A percentile compares a stretch with the other conserved stretches of the same genome.
Evolutionary conservation across 1,139 yeast species (phyloP).

Genomic region (Nakaseomyces glabratus): DNA sequence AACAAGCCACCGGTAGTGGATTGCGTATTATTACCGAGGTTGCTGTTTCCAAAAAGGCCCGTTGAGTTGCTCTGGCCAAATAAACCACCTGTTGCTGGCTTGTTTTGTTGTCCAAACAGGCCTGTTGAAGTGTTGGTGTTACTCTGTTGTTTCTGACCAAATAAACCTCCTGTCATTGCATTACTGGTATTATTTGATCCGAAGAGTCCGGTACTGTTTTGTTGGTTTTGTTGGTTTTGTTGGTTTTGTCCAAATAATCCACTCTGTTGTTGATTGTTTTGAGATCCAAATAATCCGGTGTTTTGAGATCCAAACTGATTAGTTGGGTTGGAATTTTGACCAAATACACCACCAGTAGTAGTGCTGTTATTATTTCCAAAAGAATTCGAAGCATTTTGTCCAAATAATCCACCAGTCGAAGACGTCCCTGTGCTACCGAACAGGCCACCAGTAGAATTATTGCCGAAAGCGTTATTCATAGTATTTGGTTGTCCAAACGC

Average conservation of each 20-base stretch:
- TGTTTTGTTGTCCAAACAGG: slow-evolving; percentile 20
- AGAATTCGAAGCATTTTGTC: slow-evolving; percentile 6
- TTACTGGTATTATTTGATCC: slow-evolving; percentile 3
- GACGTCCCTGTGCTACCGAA: slow-evolving; percentile 18
- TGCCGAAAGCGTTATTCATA: slow-evolving; percentile 15
- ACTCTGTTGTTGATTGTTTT: slow-evolving; percentile 13
- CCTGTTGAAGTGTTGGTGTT: slow-evolving; percentile 30
- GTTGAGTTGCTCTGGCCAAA: slow-evolving; percentile 24
- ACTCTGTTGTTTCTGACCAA: slow-evolving; percentile 11
- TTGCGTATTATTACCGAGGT: slow-evolving; percentile 4
- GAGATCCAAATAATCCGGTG: slow-evolving; percentile 2
- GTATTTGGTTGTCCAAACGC: slow-evolving; percentile 8
- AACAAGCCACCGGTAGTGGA: slow-evolving; percentile 30
- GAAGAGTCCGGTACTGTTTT: slow-evolving; percentile 3
- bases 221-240: slow-evolving; percentile 13
- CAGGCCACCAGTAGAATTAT: slow-evolving; percentile 17
- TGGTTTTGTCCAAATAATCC: slow-evolving; percentile 32
- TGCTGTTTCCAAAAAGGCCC: slow-evolving; percentile 28
- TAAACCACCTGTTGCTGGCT: slow-evolving; percentile 14
- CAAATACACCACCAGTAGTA: slow-evolving; percentile 19
- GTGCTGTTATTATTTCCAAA: slow-evolving; percentile 11
- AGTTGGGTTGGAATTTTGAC: slow-evolving; percentile 16
- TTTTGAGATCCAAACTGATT: slow-evolving; percentile 4
- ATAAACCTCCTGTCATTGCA: background rate
- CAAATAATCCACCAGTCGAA: slow-evolving; percentile 8